Evolutionary conservation across 2,329 filamentous ascomycete species (phyloP).

Genomic region (Metarhizium guizhouense): DNA sequence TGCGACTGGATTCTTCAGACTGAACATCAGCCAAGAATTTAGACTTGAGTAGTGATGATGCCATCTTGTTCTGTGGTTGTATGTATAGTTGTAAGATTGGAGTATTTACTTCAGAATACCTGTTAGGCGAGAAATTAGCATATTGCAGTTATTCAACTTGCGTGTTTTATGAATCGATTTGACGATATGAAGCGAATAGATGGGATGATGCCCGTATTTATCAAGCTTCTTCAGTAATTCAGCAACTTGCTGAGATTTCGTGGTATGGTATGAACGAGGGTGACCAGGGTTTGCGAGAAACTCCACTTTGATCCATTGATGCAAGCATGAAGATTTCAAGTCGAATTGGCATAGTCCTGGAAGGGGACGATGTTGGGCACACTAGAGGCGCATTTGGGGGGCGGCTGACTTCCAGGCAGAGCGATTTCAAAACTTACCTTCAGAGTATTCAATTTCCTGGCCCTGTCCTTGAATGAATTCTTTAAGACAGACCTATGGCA

Average conservation of each 20-base stretch:
- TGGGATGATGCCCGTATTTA: not conserved
- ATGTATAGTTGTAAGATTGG: not conserved
- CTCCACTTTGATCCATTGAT: not conserved
- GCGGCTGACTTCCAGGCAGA: too few relatives aligned
- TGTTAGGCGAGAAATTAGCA: not conserved
- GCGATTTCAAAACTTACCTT: not conserved
- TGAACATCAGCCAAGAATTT: constrained; percentile 34
- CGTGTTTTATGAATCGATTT: not conserved
- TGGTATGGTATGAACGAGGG: not conserved
- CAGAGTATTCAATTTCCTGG: not conserved
- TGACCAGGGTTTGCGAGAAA: not conserved
- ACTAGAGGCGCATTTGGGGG: too few relatives aligned
- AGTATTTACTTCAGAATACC: not conserved
- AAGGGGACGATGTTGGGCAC: too few relatives aligned
- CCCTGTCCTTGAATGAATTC: not conserved
- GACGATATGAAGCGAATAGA: not conserved
- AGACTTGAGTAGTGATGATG: constrained; percentile 21
- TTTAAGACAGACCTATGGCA: not conserved
- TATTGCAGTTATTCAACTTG: not conserved
- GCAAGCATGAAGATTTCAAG: not conserved
- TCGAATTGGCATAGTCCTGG: too few relatives aligned
- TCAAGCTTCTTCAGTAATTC: too few relatives aligned
- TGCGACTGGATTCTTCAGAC: constrained; percentile 39
- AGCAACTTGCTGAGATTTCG: not conserved
- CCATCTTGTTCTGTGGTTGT: constrained; percentile 18